Percentiles rank a stretch among this genome's conserved stretches.
phyloP scores from a whole-genome alignment of 2,329 filamentous ascomycete genomes.

The Claviceps purpurea region DNA sequence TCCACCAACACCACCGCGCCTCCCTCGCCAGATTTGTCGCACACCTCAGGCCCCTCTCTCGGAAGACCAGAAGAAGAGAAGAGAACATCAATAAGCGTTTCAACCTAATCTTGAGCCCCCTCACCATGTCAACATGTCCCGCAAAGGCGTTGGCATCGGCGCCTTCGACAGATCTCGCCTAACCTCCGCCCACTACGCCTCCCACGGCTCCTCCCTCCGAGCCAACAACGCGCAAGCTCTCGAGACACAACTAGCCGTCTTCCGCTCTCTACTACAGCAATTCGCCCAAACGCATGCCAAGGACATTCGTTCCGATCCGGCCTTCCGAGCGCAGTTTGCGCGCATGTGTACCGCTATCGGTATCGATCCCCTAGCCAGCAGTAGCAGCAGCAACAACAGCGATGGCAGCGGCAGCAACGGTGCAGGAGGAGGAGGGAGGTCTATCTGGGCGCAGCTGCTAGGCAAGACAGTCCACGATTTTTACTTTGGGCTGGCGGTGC shows the following conservation, averaged over 20 bases:
- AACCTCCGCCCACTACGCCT: constrained; percentile 78
- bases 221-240: constrained; percentile 73
- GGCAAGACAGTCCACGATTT: constrained; percentile 93
- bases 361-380: constrained; percentile 71
- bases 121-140: constrained; percentile 37
- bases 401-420: constrained; percentile 14
- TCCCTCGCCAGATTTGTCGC: too few species aligned
- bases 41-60: too few species aligned
- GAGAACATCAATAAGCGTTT: not conserved
- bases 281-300: constrained; percentile 91
- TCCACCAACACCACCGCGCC: too few species aligned
- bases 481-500: constrained; percentile 94
- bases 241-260: constrained; percentile 86
- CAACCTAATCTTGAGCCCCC: too few species aligned
- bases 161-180: constrained; percentile 79
- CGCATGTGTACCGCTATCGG: constrained; percentile 97
- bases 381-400: constrained; percentile 13
- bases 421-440: constrained; percentile 29
- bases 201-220: constrained; percentile 78
- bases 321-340: constrained; percentile 91
- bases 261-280: constrained; percentile 87
- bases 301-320: constrained; percentile 90
- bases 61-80: not conserved
- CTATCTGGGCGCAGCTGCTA: constrained; percentile 85
- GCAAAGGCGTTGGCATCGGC: constrained; percentile 78